Base-by-base conservation (phyloP, 2,329 filamentous ascomycete species). In the Aureobasidium sp. region DNA sequence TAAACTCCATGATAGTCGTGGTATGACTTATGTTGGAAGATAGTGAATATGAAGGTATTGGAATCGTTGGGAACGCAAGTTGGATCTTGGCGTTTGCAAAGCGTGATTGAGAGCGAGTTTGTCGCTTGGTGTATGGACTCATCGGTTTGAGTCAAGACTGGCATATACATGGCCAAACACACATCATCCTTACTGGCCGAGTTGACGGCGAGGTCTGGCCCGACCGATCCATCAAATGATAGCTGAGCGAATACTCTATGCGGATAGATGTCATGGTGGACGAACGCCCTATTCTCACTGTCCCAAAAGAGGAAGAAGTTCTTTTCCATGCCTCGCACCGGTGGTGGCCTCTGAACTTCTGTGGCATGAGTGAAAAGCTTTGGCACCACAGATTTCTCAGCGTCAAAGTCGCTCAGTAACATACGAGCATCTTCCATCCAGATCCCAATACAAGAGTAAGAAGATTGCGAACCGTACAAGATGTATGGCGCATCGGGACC, bases 241-340 rank as follows among this genome's bases (percentile, higher is more conserved):
- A 88, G 71, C 45, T 77, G 75, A 0, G 86, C 81, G 69, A 88
- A 89, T 0, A 77, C 77, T 0, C 88, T 83, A 23, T 76, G 76
- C 0, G 87, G 87, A 0, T 72, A 69, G 2, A 88, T 71, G 68
- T 89, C 86, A 72, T 88, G 82, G 71, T 90, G 87, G 1, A 80
- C 78, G 71, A 87, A 87, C 58, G 81, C 75, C 25, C 79, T 72
- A 7, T 80, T 81, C 0, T 77, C 66, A 0, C 67, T 66, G 67
- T 88, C 87, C 87, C 87, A 90, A 76, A 90, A 90, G 3, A 87
- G 67, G 69, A 90, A 90, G 79, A 82, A 90, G 70, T 90, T 90
- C 81, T 90, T 90, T 75, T 90, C 87, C 31, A 89, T 70, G 0
- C 70, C 42, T 3, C 72, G 71, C 70, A 77, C 84, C 0, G 84